Base-by-base conservation (phyloP, 1,139 yeast genomes). In the Blastobotrys illinoisensis region DNA sequence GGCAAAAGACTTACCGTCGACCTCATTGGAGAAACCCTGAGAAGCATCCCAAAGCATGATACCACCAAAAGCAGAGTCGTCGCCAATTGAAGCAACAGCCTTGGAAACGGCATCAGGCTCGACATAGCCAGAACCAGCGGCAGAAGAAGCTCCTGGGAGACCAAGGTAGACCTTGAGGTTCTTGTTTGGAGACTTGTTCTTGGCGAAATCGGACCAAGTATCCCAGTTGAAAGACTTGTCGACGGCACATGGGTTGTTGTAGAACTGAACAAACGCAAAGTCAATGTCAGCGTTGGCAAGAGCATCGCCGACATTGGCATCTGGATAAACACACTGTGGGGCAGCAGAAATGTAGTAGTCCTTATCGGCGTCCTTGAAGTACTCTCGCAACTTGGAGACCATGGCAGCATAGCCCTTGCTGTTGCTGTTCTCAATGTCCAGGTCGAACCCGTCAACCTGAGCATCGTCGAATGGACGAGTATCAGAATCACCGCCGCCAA, bases 291-390 rank as follows among this genome's bases (percentile, higher is more conserved):
- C 81, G 44, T 79, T 72, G 21, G 75, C 74, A 62, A 91, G 71
- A 44, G 86, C 73, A 54, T 82, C 81, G 58, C 96, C 95, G 47
- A 86, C 83, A 47, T 87, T 82, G 6, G 85, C 89, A 74, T 91
- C 98, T 19, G 97, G 98, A 68, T 84, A 88, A 18, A 85, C 87
- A 75, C 98, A 91, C 75, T 91, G 98, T 24, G 98, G 98, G 60
- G 98, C 96, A 59, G 97, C 97, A 53, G 96, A 82, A 50, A 91
- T 74, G 70, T 87, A 90, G 73, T 87, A 91, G 14, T 71, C 65
- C 69, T 64, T 65, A 53, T 64, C 56, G 46, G 71, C 85, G 20
- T 74, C 68, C 16, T 64, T 52, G 64, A 80, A 88, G 58, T 80
- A 74, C 13, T 67, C 63, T 74, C 93, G 83, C 64, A 91, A 77